Evolutionary conservation across 2,329 filamentous ascomycete genomes (phyloP).

Genomic region (Pyrenophora teres): DNA sequence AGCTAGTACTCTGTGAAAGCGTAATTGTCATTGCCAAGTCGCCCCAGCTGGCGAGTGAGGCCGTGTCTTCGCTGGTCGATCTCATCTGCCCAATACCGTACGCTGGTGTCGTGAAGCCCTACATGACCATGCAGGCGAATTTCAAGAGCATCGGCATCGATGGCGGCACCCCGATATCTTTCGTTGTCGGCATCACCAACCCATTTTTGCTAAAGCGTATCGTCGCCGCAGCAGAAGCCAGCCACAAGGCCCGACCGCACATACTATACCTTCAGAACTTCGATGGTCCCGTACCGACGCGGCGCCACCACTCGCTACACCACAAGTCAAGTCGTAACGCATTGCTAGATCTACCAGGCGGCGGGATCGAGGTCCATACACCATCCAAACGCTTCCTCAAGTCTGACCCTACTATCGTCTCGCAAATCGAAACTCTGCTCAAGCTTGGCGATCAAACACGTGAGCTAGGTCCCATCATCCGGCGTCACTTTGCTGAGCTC

Average conservation of each 20-base stretch:
- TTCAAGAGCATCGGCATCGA: conserved; percentile 48
- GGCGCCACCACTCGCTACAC: conserved; percentile 45
- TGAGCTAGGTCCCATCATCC: conserved; percentile 45
- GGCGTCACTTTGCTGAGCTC: conserved; percentile 50
- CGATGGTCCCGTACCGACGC: conserved; percentile 43
- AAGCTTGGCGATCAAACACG: conserved; percentile 38
- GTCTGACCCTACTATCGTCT: conserved; percentile 41
- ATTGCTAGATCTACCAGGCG: conserved; percentile 47
- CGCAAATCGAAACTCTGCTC: conserved; percentile 42
- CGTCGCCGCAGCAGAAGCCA: conserved; percentile 40
- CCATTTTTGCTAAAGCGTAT: conserved; percentile 50
- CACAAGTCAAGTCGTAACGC: conserved; percentile 43
- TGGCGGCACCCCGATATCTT: conserved; percentile 45
- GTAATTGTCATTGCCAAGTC: conserved; percentile 49
- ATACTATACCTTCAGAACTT: conserved; percentile 47
- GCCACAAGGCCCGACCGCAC: conserved; percentile 42
- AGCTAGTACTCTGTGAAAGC: conserved; percentile 48
- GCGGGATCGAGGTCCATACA: conserved; percentile 45
- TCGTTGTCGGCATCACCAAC: conserved; percentile 50
- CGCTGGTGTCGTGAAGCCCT: conserved; percentile 47
- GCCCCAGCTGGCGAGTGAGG: conserved; percentile 49
- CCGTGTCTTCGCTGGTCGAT: conserved; percentile 48
- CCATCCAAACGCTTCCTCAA: conserved; percentile 48
- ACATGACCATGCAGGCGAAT: conserved; percentile 52
- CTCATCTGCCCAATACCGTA: conserved; percentile 49